These are phyloP conservation scores for Hansenula sp. DNA, from an alignment of 1,139 yeast species.

Conservation along the genomic window DNA sequence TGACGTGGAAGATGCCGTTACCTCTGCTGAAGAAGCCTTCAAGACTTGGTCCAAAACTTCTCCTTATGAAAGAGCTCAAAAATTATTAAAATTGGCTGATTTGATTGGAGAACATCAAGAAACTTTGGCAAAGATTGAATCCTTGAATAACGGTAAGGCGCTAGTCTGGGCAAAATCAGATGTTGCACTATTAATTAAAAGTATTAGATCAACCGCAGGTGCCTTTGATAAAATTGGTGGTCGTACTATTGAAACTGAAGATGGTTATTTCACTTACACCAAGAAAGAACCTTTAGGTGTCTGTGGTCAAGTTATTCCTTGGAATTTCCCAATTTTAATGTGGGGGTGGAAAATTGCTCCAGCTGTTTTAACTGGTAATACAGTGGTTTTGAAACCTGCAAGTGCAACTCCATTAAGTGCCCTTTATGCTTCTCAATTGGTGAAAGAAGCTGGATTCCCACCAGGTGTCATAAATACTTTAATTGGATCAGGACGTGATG, in stretches of 20 bases:
- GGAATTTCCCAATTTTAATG: conserved; percentile 83
- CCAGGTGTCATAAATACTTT: conserved; percentile 71
- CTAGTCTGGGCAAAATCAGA: conserved; percentile 50
- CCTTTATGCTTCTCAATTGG: conserved; percentile 51
- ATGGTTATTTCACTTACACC: conserved; percentile 52
- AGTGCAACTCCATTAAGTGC: conserved; percentile 80
- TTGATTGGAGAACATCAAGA: conserved; percentile 54
- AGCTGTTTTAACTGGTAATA: conserved; percentile 74
- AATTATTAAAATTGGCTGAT: conserved; percentile 59
- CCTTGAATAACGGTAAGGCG: conserved; percentile 77
- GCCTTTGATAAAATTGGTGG: conserved; percentile 76
- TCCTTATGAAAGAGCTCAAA: conserved; percentile 49
- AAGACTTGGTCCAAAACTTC: conserved; percentile 38
- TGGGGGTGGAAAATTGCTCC: conserved; percentile 81
- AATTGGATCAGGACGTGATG: conserved; percentile 69
- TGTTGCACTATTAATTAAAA: conserved; percentile 47
- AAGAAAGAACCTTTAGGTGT: conserved; percentile 67
- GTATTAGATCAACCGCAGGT: conserved; percentile 68
- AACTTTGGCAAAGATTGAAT: conserved; percentile 59
- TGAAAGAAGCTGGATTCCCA: conserved; percentile 67
- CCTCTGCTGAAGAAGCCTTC: conserved; percentile 49
- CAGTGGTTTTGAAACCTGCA: conserved; percentile 72
- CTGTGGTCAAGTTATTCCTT: conserved; percentile 75
- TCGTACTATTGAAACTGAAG: conserved; percentile 57
- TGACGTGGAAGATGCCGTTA: conserved; percentile 53